Evolutionary conservation across 2,329 filamentous ascomycete species (phyloP), one percentile per base, ranked within the genome.

Genomic region (Fusarium sp.): DNA sequence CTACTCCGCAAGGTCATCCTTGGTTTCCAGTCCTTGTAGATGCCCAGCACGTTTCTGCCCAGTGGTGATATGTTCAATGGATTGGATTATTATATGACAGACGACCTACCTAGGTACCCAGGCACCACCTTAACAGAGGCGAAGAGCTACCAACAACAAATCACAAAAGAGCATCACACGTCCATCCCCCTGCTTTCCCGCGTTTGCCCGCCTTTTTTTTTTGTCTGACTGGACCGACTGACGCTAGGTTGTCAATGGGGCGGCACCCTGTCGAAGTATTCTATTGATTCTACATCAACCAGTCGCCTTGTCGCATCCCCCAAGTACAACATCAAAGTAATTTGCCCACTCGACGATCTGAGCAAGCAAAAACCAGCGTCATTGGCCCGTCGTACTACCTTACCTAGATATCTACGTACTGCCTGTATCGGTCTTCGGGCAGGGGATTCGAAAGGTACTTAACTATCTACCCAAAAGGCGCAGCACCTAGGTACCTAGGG

Each of bases 291-390:
- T 25, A 6, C 23, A 25, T 25, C 8, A 25, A 25, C 23, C 23
- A 25, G 23, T 25, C 23, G 23, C 23, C 23, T 25, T 25, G 23
- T 25, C 23, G 23, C 23, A 25, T 25, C 8, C 23, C 23, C 23
- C 23, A 25, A 25, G 23, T 25, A 61, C 65, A 63, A 69, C 65
- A 57, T 63, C 65, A 61, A 46, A 66, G 51, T 55, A 53, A 65
- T 63, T 70, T 61, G 57, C 57, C 67, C 63, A 55, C 53, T 54
- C 35, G 65, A 65, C 61, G 67, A 70, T 70, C 64, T 55, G 23
- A 25, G 23, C 23, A 25, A 25, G 23, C 6, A 25, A 25, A 25
- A 25, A 6, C 56, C 56, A 53, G 67, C 65, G 61, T 70, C 57
- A 68, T 70, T 70, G 67, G 67, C 61, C 52, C 58, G 54, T 53